Evolutionary conservation across 148 eudicot species (phyloP), one percentile per base, ranked within the genome.

Genomic region (Agrostemma githago): DNA sequence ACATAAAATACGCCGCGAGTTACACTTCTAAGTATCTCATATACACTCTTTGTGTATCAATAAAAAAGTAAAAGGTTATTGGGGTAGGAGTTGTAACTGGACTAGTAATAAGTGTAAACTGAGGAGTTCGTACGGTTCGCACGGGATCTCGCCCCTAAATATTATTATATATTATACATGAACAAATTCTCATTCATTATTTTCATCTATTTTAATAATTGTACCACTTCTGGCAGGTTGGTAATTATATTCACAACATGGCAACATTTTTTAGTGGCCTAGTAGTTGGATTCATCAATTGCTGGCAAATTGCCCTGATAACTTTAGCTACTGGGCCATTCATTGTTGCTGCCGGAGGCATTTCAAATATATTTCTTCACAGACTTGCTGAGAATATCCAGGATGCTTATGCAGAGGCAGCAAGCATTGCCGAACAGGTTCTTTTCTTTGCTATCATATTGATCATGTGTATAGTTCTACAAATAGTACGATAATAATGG

Each of bases 341-440:
- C 65, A 95, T 95, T 89, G 97, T 95, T 82, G 99, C 99, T 76
- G 99, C 99, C 5, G 99, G 99, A 79, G 99, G 99, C 80, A 86
- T 95, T 81, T 95, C 99, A 61, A 95, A 95, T 83, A 95, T 95
- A 68, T 95, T 95, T 82, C 89, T 95, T 72, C 99, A 95, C 82
- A 89, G 97, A 77, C 97, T 95, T 84, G 99, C 99, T 6, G 99
- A 95, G 83, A 95, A 92, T 75, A 95, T 95, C 72, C 99, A 95
- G 84, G 99, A 95, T 86, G 99, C 99, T 62, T 95, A 95, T 88
- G 99, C 99, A 21, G 99, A 95, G 86, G 99, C 99, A 54, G 97
- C 99, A 70, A 95, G 97, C 84, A 89, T 95, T 48, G 99, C 99
- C 75, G 99, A 95, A 78, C 99, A 95, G 99, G 99, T 95, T n/a